These are phyloP conservation scores for Candida verbasci DNA, from an alignment of 805 yeast species.

Conservation along the genomic window DNA sequence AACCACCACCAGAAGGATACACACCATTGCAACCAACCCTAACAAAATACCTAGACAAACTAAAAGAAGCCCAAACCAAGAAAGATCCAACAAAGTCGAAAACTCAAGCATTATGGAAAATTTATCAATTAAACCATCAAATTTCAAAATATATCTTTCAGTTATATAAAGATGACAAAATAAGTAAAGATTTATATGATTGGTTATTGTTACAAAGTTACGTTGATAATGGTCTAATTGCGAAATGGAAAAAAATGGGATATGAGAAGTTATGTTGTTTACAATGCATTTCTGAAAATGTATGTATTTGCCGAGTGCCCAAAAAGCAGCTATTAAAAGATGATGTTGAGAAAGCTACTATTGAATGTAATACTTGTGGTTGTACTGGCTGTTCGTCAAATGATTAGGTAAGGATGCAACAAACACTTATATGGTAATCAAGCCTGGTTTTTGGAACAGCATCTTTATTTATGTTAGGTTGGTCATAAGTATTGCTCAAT, in stretches of 20 bases:
- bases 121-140: slow-evolving; percentile 67
- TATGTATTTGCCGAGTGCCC: slow-evolving; percentile 88
- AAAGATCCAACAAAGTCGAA: slow-evolving; percentile 42
- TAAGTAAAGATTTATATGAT: slow-evolving; percentile 63
- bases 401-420: too few species aligned
- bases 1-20: slow-evolving; percentile 71
- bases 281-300: slow-evolving; percentile 61
- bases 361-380: slow-evolving; percentile 76
- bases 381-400: slow-evolving; percentile 80
- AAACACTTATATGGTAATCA: too few species aligned
- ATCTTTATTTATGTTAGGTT: too few species aligned
- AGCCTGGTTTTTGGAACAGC: too few species aligned
- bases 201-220: slow-evolving; percentile 67
- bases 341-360: slow-evolving; percentile 15
- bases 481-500: too few species aligned
- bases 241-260: slow-evolving; percentile 80
- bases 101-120: slow-evolving; percentile 63
- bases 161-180: slow-evolving; percentile 64
- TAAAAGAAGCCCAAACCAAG: slow-evolving; percentile 45
- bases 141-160: slow-evolving; percentile 73
- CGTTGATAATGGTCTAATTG: slow-evolving; percentile 67
- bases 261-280: slow-evolving; percentile 85
- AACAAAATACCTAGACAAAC: slow-evolving; percentile 49
- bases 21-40: slow-evolving; percentile 64
- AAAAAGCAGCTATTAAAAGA: slow-evolving; percentile 42